phyloP scores from a whole-genome alignment of 208 protist genomes.

The Leptomonas pyrrhocoris region DNA sequence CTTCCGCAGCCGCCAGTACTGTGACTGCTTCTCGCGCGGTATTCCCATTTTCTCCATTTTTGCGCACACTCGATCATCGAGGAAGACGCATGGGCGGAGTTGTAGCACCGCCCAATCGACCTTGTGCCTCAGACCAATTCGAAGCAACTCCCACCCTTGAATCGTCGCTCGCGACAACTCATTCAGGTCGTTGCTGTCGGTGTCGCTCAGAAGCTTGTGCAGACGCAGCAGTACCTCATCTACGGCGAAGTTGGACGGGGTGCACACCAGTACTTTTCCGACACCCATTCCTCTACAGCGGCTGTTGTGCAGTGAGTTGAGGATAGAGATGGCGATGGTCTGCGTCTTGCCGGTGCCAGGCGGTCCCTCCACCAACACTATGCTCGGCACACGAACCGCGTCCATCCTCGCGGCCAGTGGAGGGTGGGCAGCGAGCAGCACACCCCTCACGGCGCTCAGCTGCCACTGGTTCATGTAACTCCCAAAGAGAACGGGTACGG shows the following conservation, averaged over 20 bases:
- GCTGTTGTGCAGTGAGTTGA: slow-evolving; percentile 72
- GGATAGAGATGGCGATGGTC: slow-evolving; percentile 70
- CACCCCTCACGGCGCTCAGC: slow-evolving; percentile 54
- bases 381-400: slow-evolving; percentile 34
- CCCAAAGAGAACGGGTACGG: slow-evolving; percentile 40
- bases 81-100: no score
- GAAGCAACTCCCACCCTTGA: no score
- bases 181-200: no score
- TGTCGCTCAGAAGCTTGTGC: no score
- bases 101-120: no score
- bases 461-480: slow-evolving; percentile 70
- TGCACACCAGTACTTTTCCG: slow-evolving; percentile 72
- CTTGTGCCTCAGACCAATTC: no score
- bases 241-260: slow-evolving; percentile 87
- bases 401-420: slow-evolving; percentile 39
- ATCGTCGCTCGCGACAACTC: no score
- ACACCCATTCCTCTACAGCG: not conserved
- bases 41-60: no score
- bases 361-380: slow-evolving; percentile 86
- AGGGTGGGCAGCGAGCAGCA: slow-evolving; percentile 55
- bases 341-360: slow-evolving; percentile 93
- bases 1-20: slow-evolving; percentile 1
- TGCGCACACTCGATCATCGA: slow-evolving; percentile 34
- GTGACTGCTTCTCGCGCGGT: no score
- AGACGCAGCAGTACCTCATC: slow-evolving; percentile 82